Evolutionary conservation across 2,329 filamentous ascomycete species (phyloP), one percentile per base, ranked within the genome.

Genomic region (Alternaria sp.): DNA sequence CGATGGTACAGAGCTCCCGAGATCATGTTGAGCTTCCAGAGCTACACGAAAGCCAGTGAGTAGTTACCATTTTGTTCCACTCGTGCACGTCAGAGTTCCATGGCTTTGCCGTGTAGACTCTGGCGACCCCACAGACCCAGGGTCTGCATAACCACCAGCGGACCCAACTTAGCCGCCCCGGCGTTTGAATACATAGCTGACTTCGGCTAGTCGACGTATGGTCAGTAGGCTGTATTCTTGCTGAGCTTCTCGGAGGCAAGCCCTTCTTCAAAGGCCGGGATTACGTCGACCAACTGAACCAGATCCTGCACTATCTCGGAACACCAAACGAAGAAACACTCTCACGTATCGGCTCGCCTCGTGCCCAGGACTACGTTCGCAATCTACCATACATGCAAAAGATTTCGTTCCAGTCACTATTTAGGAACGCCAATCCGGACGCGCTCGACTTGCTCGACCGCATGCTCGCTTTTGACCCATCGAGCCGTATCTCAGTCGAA

Each of bases 21-120:
- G 81, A 99, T 99, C 72, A 99, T 99, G 95, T 84, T 99, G 80
- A 97, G 93, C 84, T 99, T 99, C 88, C 94, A 98, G 82, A 97
- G 93, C 84, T 99, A 99, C 81, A 99, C 95, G 74, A 99, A 99
- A 93, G 95, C 95, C 71, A 99, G 95, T 63, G 51, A 53, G 60
- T 63, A 22, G 18, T 46, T 14, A 32, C 34, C 36, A 47, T n/a
- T 14, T 20, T 12, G 5, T 55, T 28, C 24, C 36, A 11, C 38
- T 12, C 20, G 18, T 49, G 30, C 38, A 52, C 32, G 46, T 49
- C 9, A 32, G 18, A 22, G 22, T 28, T 42, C 24, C 47, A 46
- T 52, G 44, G 55, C 28, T 11, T 30, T 61, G 49, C 51, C 41
- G 34, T 30, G 41, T 36, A 43, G 30, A 51, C 49, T 47, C 61